Evolutionary conservation across 768 basidiomycete genomes (phyloP).

Genomic region (Kwoniella dendrophila): DNA sequence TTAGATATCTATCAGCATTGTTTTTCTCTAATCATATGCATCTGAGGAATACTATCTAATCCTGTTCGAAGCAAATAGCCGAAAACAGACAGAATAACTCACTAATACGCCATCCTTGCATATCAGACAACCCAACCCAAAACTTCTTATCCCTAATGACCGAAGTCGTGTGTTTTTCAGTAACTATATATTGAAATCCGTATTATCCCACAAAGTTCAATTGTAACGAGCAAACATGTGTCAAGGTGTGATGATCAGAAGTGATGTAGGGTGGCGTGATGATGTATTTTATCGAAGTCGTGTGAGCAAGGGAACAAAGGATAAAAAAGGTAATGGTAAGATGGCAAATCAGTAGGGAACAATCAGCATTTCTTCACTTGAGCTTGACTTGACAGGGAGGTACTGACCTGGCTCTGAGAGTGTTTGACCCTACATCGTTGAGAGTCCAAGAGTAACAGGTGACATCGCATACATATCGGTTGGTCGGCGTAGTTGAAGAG

Average conservation of each 20-base stretch:
- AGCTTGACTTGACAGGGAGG: not conserved
- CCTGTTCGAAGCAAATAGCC: not conserved
- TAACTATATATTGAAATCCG: conserved; percentile 52
- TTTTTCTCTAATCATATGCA: too few species aligned
- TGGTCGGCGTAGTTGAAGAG: not conserved
- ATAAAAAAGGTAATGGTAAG: not conserved
- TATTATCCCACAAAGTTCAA: not conserved
- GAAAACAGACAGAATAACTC: conserved; percentile 57
- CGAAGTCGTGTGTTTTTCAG: conserved; percentile 70
- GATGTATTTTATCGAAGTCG: not conserved
- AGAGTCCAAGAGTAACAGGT: not conserved
- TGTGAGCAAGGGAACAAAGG: not conserved
- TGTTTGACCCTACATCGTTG: conserved; percentile 50
- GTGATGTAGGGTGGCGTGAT: too few species aligned
- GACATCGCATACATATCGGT: not conserved
- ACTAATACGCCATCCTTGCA: conserved; percentile 99
- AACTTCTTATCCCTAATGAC: conserved; percentile 52
- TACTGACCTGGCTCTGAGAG: conserved; percentile 53
- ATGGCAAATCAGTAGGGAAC: conserved; percentile 2
- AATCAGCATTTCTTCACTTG: not conserved
- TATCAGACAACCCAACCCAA: conserved; percentile 80
- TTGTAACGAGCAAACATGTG: too few species aligned
- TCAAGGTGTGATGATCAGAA: too few species aligned
- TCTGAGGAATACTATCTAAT: not conserved
- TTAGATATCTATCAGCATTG: not conserved